Percentiles rank a stretch among this genome's conserved stretches.
phyloP scores from a whole-genome alignment of 1,284 basidiomycete genomes.

The Cutaneotrichosporon sp. region DNA sequence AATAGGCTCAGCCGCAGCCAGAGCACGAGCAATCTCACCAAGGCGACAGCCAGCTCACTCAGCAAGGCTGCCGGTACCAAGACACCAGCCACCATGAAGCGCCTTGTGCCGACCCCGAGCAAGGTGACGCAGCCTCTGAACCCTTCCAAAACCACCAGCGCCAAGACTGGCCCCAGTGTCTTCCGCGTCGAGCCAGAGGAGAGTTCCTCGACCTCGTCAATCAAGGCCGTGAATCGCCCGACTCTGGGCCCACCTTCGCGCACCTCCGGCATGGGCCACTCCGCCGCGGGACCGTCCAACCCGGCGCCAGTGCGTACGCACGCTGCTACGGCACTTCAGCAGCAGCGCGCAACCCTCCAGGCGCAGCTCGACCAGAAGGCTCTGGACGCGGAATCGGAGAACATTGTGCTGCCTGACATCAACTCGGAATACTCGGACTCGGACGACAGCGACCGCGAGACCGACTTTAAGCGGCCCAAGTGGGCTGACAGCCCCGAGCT shows the following conservation, averaged over 20 bases:
- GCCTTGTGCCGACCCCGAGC: slow-evolving; percentile 11
- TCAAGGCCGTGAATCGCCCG: slow-evolving; percentile 25
- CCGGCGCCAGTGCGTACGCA: slow-evolving; percentile 51
- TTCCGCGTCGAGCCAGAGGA: slow-evolving; percentile 31
- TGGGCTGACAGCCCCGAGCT: slow-evolving; percentile 92
- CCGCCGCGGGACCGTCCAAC: slow-evolving; percentile 2
- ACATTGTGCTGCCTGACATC: slow-evolving; percentile 80
- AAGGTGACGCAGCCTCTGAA: slow-evolving; percentile 35
- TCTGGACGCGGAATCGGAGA: slow-evolving; percentile 60
- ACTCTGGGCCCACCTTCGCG: slow-evolving; percentile 44
- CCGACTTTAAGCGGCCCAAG: slow-evolving; percentile 59
- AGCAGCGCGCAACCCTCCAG: slow-evolving; percentile 49
- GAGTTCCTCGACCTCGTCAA: slow-evolving; percentile 28
- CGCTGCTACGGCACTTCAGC: slow-evolving; percentile 44
- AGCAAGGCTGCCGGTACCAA: slow-evolving; percentile 29
- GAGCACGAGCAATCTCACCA: slow-evolving; percentile 24
- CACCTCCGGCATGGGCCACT: slow-evolving; percentile 17
- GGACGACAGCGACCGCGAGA: slow-evolving; percentile 76
- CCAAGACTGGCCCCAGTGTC: slow-evolving; percentile 29
- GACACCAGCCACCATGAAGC: slow-evolving; percentile 26
- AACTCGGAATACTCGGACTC: slow-evolving; percentile 95
- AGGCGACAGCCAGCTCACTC: slow-evolving; percentile 20
- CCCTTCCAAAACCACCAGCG: slow-evolving; percentile 16
- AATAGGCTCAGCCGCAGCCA: slow-evolving; percentile 26
- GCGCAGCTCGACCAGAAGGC: slow-evolving; percentile 56